Evolutionary conservation across 2,329 filamentous ascomycete genomes (phyloP).

Genomic region (Monilinia aucupariae): DNA sequence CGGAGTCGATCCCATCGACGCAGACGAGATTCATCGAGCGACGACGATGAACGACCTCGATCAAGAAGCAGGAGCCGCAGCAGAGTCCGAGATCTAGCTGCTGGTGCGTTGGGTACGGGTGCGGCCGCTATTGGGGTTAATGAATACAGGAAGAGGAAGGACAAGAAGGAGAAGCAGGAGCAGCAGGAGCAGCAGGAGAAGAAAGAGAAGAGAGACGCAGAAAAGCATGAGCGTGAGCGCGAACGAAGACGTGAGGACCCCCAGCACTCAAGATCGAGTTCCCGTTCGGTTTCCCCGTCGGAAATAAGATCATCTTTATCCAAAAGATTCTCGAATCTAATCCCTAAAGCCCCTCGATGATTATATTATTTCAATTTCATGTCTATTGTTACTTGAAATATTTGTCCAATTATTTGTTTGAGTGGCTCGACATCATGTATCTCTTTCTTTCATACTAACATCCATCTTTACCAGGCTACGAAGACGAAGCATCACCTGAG

Average conservation of each 20-base stretch:
- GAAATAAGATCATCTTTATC: constrained; percentile 30
- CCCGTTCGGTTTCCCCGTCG: constrained; percentile 31
- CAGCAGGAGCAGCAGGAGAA: constrained; percentile 36
- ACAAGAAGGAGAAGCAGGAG: constrained; percentile 38
- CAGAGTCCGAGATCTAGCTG: constrained; percentile 49
- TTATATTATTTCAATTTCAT: constrained; percentile 3
- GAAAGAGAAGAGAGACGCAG: constrained; percentile 31
- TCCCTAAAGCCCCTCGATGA: constrained; percentile 24
- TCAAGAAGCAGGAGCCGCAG: constrained; percentile 39
- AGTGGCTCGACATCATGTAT: constrained; percentile 21
- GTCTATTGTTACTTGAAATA: constrained; percentile 8
- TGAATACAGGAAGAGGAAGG: constrained; percentile 49
- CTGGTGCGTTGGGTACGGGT: constrained; percentile 49
- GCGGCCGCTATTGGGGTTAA: constrained; percentile 60
- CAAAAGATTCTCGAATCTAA: constrained; percentile 33
- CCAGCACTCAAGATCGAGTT: constrained; percentile 34
- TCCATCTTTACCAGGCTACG: constrained; percentile 30
- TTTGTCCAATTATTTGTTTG: constrained; percentile 18
- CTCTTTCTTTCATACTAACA: constrained; percentile 23
- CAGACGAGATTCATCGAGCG: constrained; percentile 27
- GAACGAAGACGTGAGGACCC: constrained; percentile 36
- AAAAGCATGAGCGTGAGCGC: constrained; percentile 28
- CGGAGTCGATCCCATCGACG: constrained; percentile 23
- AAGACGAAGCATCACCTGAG: constrained; percentile 32
- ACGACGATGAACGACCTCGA: constrained; percentile 26